phyloP scores from a whole-genome alignment of 148 eudicot species.

The Dysphania ambrosioides region DNA sequence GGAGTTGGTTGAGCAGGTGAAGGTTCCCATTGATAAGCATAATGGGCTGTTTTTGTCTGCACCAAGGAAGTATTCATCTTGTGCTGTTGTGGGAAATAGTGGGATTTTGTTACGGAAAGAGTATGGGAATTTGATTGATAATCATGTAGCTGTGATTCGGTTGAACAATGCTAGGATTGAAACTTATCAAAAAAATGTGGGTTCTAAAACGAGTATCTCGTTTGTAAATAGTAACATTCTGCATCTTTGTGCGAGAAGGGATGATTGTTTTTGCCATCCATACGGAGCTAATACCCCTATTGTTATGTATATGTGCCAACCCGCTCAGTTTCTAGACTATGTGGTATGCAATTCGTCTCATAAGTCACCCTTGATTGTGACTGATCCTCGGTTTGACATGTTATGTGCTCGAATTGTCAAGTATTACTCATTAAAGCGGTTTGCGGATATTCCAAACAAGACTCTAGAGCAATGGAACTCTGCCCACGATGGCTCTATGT shows the following conservation, averaged over 20 bases:
- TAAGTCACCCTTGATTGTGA: constrained; percentile 57
- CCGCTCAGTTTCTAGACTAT: constrained; percentile 78
- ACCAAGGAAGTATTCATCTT: constrained; percentile 44
- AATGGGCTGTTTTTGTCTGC: constrained; percentile 16
- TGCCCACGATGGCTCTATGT: constrained; percentile 61
- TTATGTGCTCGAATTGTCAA: constrained; percentile 70
- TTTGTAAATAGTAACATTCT: constrained; percentile 84
- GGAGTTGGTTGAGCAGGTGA: constrained; percentile 41
- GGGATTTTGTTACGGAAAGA: constrained; percentile 64
- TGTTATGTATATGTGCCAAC: constrained; percentile 84
- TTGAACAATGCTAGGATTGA: constrained; percentile 69
- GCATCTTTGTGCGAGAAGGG: constrained; percentile 66
- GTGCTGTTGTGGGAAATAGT: constrained; percentile 96
- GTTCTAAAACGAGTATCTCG: constrained; percentile 64
- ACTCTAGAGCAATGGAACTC: constrained; percentile 52
- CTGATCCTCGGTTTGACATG: constrained; percentile 62
- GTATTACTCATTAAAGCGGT: constrained; percentile 78
- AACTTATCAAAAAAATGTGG: constrained; percentile 48
- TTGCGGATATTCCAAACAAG: constrained; percentile 41
- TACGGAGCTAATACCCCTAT: constrained; percentile 64
- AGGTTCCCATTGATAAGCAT: constrained; percentile 32
- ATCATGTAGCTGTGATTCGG: constrained; percentile 69
- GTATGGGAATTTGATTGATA: constrained; percentile 54
- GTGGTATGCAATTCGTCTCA: constrained; percentile 65
- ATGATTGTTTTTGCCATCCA: constrained; percentile 75